Base-by-base conservation (phyloP, 164 flowering plant genomes). In the Stephania cephalantha region DNA sequence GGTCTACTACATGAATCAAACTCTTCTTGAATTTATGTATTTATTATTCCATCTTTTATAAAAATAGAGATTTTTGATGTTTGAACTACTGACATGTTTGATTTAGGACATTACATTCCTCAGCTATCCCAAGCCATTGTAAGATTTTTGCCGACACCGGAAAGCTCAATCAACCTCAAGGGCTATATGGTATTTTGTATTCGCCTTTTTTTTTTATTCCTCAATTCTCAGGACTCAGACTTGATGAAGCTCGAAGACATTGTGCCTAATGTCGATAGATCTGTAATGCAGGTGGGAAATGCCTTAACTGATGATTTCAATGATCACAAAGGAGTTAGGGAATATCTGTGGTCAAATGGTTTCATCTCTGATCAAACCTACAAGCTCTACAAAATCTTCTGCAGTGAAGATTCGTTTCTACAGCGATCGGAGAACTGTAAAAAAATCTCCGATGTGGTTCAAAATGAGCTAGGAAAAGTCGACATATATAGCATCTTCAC, bases 41-140 rank as follows among this genome's bases (percentile, higher is more conserved):
- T 25, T 25, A 25, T 25, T 25, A 25, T 25, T 25, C 25, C 25
- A 25, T 42, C 52, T 69, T 5, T 17, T 5, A 35, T 6, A 12
- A 18, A 35, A 17, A 17, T 35, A 7, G 48, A 9, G 1, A 13
- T 6, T n/a, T 1, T 18, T 5, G 45, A 10, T 52, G 9, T 65
- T 46, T 17, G 9, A 52, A 31, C 46, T 68, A 53, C 50, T 71
- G 48, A 68, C 55, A 31, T 72, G n/a, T 75, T 46, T 83, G 73
- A 76, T 73, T 2, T 69, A 95, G 99, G 99, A 50, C 99, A 95
- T 80, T 93, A 92, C 84, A 93, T 92, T 82, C 99, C 99, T 73
- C 99, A 95, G 84, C 85, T 95, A 58, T 92, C 97, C 80, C 90
- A 92, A 82, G 95, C 91, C 53, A 90, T 93, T 73, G 91, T 90